Base-by-base conservation (phyloP, 331 rosid genomes). In the Saraca asoca region DNA sequence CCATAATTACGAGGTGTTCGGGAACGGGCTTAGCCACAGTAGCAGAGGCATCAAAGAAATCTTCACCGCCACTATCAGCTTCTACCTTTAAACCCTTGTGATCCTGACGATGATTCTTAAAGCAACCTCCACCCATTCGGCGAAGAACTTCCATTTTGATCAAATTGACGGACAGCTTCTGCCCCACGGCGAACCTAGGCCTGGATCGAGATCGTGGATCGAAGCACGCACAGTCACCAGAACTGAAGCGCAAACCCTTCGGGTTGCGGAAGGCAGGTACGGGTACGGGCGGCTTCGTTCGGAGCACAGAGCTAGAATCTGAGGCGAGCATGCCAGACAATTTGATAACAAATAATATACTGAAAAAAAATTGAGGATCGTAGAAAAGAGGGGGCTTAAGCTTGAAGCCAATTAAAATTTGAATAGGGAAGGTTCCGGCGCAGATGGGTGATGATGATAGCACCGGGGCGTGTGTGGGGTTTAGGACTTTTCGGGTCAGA, bases 1-100 rank as follows among this genome's bases (percentile, higher is more conserved):
- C 98, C 98, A 92, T 92, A 31, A 92, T 63, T 16, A 92, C 93
- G 33, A 92, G 96, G 78, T 92, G 96, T 29, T 73, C 78, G 6
- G 93, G 87, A 9, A 45, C 66, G 2, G 77, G 74, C 18, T 61
- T 61, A 16, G 59, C 42, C n/a, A 18, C 12, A 31, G 61, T 57
- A 12, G 62, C 33, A 13, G 68, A 51, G 17, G 69, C 64, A 19
- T 54, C 68, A 24, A 81, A 79, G 48, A 85, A 7, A 20, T 85
- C 89, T 46, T 68, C 85, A 19, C 77, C 82, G 31, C 74, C 61
- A 58, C 72, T 17, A 18, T 79, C 82, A 17, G 75, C 31, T 54
- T 86, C 86, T 14, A 78, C 79, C 79, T 68, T 80, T 4, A 82
- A 24, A 31, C 72, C 74, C 66, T 70, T 46, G 41, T 34, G 9